Evolutionary conservation across 768 basidiomycete species (phyloP).

Genomic region (Termitomyces sp.): DNA sequence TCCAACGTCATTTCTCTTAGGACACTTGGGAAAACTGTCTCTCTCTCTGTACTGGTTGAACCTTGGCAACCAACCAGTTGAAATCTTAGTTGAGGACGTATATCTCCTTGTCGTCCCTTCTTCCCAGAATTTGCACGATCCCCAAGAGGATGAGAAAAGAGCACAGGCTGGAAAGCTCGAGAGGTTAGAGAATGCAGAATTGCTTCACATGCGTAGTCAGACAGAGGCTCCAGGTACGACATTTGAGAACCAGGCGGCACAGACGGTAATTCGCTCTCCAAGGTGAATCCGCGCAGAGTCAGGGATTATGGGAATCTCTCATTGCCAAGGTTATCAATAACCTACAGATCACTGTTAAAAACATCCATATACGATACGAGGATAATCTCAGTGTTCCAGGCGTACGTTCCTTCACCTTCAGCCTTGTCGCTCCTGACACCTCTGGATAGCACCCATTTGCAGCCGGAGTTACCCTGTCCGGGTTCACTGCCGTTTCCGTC

Average conservation of each 20-base stretch:
- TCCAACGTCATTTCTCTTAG: constrained; percentile 31
- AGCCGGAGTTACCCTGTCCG: constrained; percentile 81
- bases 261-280: neutral
- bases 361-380: constrained; percentile 96
- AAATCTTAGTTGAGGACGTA: constrained; percentile 89
- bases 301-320: constrained; percentile 79
- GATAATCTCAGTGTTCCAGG: constrained; percentile 92
- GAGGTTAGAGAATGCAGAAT: constrained; percentile 84
- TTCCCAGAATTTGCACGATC: constrained; percentile 60
- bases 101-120: constrained; percentile 91
- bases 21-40: constrained; percentile 83
- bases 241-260: neutral
- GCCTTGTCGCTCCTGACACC: constrained; percentile 3
- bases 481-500: constrained; percentile 87
- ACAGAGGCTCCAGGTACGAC: constrained; percentile 46
- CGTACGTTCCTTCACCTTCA: constrained; percentile 41
- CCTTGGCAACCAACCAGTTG: constrained; percentile 84
- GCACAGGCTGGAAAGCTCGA: constrained; percentile 86
- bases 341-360: constrained; percentile 90
- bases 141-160: constrained; percentile 81
- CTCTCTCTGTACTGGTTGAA: constrained; percentile 89
- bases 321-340: constrained; percentile 93
- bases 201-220: constrained; percentile 64
- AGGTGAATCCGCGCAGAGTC: constrained; percentile 66
- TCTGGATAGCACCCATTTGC: constrained; percentile 84